Base-by-base conservation (phyloP, 441 rosid genomes). In the Croton laevigatus region DNA sequence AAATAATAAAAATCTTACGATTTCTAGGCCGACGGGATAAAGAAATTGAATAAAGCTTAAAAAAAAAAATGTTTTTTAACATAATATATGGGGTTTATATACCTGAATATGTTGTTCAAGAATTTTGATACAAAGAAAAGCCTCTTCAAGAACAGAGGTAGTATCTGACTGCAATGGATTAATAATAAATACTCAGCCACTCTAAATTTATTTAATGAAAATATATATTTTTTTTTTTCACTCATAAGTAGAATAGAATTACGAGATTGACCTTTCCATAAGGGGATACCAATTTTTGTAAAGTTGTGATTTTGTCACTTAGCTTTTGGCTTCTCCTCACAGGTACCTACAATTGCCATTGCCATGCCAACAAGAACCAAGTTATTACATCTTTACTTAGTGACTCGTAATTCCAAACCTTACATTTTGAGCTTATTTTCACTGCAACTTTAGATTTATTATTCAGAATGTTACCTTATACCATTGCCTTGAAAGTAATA, bases 141-240 rank as follows among this genome's bases (percentile, higher is more conserved):
- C 87, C 78, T 87, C 92, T 83, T 87, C 82, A 67, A 89, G 95
- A 59, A 89, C 95, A 48, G 95, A 87, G 51, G 92, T 90, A 44
- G 89, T 87, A 67, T 89, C 92, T 48, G 92, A 83, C 95, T 89
- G 84, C 81, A 79, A 71, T 32, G 44, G 19, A 32, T 59, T 53
- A 13, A 12, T 12, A 5, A 58, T 32, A 1, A 32, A 27, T 27
- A 27, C 10, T 22, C 8, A 27, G 19, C 57, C 57, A 53, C 19
- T 3, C 6, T 40, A 40, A 40, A 40, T 40, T 40, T 40, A 40
- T 40, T 40, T 4, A 5, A 5, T 5, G 5, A 19, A 53, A 53
- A 7, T 8, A 9, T 8, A 57, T 27, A 27, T 27, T 27, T 27
- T 27, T 27, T 27, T 27, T 2, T 27, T 27, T 27, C 2, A 27